phyloP scores from a whole-genome alignment of 2,329 filamentous ascomycete genomes.

The Pseudonectria foliicola region DNA sequence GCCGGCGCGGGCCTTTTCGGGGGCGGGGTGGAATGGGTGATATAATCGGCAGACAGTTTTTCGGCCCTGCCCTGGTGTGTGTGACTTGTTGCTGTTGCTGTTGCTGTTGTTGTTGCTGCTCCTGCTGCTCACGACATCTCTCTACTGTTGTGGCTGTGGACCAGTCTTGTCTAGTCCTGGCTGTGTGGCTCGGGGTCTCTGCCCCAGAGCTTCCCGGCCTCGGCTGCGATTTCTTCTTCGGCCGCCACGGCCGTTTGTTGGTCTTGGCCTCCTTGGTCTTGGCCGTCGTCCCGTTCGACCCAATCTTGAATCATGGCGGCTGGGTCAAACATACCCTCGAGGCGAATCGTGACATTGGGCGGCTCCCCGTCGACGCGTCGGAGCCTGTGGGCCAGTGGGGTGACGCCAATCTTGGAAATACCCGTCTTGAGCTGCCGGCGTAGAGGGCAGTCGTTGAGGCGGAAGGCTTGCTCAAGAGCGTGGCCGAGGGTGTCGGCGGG shows the following conservation, averaged over 20 bases:
- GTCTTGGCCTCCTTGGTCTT: neutral
- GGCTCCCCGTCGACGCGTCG: constrained; percentile 10
- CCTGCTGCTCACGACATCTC: too few relatives aligned
- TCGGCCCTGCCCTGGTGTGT: too few relatives aligned
- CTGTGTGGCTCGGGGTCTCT: too few relatives aligned
- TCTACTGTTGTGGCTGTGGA: too few relatives aligned
- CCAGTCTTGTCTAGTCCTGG: too few relatives aligned
- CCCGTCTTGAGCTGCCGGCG: constrained; percentile 13
- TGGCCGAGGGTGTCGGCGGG: constrained; percentile 21
- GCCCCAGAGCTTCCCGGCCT: too few relatives aligned
- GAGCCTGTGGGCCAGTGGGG: constrained; percentile 15
- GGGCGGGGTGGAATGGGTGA: too few relatives aligned
- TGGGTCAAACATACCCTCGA: constrained; percentile 17
- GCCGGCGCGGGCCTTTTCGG: too few relatives aligned
- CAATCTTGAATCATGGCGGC: constrained; percentile 14
- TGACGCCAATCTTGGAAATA: constrained; percentile 2
- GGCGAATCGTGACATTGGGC: constrained; percentile 15
- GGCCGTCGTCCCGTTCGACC: constrained; percentile 1
- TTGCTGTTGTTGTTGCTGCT: too few relatives aligned
- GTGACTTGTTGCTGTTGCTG: too few relatives aligned
- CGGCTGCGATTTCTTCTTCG: too few relatives aligned
- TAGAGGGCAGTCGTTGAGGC: constrained; percentile 20
- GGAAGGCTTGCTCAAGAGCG: constrained; percentile 19
- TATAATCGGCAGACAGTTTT: too few relatives aligned
- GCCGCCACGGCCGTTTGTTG: neutral